Evolutionary conservation across 768 basidiomycete species (phyloP).

Genomic region (Leccinellum luteum): DNA sequence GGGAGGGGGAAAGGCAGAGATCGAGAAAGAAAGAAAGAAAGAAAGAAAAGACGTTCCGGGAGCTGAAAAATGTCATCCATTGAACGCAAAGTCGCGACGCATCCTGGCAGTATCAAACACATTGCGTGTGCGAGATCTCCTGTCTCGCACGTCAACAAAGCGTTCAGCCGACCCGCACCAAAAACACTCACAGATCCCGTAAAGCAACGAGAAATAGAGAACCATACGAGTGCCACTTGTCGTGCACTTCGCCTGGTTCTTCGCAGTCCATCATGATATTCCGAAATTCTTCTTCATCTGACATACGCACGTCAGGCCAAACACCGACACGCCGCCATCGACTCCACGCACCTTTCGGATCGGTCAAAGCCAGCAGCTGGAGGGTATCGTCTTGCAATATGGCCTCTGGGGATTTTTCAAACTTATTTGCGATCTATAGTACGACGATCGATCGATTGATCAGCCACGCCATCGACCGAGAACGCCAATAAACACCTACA

Average conservation of each 20-base stretch:
- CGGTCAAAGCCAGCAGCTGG: conserved; percentile 18
- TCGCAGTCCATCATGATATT: conserved; percentile 19
- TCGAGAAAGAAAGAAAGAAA: not conserved
- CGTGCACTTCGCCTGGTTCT: conserved; percentile 2
- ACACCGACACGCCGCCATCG: not conserved
- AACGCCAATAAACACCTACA: conserved; percentile 9
- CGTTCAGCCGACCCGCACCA: not conserved
- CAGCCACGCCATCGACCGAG: not conserved
- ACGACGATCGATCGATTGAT: not conserved
- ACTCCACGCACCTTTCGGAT: conserved; percentile 17
- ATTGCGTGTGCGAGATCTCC: conserved; percentile 1
- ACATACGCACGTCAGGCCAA: not conserved
- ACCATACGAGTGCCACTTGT: conserved; percentile 24
- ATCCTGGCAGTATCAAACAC: conserved; percentile 26
- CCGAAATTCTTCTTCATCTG: conserved; percentile 16
- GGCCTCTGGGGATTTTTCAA: not conserved
- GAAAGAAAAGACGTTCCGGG: too few species aligned
- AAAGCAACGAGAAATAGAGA: conserved; percentile 17
- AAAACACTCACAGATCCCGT: conserved; percentile 14
- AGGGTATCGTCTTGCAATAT: conserved; percentile 27
- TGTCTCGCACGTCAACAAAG: not conserved
- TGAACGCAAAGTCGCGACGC: conserved; percentile 33
- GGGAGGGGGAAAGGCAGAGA: not conserved
- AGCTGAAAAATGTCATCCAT: conserved; percentile 8
- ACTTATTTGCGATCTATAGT: conserved; percentile 17